Percentiles rank a stretch among this genome's conserved stretches.
phyloP scores from a whole-genome alignment of 306 rosid species.

The Hippophae gyantsensis region DNA sequence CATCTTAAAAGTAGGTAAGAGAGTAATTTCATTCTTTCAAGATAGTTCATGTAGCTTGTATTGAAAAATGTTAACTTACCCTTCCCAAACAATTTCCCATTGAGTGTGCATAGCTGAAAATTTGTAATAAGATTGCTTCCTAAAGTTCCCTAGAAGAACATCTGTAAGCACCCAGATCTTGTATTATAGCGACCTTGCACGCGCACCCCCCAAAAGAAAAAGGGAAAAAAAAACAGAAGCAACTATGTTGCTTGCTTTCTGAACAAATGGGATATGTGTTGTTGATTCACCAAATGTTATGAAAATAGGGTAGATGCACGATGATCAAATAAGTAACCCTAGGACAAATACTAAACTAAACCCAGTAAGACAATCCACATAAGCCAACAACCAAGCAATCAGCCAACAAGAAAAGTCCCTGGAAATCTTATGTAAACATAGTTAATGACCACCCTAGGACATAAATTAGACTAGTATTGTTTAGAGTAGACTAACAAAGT shows the following conservation, averaged over 20 bases:
- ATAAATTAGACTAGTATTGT: no score
- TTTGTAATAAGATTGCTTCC: not conserved
- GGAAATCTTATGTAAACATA: no score
- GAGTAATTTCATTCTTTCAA: not conserved
- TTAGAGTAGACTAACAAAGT: no score
- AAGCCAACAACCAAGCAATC: no score
- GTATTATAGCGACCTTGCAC: not conserved
- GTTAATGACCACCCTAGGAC: no score
- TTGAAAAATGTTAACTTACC: conserved; percentile 31
- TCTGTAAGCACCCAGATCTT: conserved; percentile 6
- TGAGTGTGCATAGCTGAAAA: conserved; percentile 5
- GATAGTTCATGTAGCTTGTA: not conserved
- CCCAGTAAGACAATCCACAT: no score
- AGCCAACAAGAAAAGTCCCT: no score
- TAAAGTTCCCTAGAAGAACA: conserved; percentile 9
- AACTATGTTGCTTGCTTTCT: not conserved
- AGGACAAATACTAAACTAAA: no score
- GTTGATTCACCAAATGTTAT: no score
- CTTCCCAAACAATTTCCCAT: conserved; percentile 62
- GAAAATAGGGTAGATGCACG: no score
- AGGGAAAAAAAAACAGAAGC: not conserved
- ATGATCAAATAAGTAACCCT: no score
- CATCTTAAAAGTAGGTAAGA: not conserved
- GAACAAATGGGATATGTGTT: no score
- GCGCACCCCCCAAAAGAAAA: not conserved